These are phyloP conservation scores for Alternaria rosae DNA, from an alignment of 2,329 filamentous ascomycete genomes.

Conservation along the genomic window DNA sequence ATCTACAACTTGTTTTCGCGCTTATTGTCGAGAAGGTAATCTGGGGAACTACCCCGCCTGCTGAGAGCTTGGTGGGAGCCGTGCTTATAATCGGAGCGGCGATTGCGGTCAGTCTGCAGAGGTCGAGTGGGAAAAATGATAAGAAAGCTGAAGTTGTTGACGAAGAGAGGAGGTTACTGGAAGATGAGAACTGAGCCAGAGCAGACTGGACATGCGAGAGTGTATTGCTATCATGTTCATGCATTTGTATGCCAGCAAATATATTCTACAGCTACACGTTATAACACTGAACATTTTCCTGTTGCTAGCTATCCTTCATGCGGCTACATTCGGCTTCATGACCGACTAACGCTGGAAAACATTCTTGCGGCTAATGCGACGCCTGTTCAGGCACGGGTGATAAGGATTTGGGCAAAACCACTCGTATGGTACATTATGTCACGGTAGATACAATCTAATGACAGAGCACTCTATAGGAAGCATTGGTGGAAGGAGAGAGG, in stretches of 20 bases:
- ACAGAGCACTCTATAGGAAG: background rate
- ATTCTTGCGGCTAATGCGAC: background rate
- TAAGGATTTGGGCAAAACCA: background rate
- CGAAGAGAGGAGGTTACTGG: conserved; percentile 34
- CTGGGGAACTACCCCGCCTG: conserved; percentile 50
- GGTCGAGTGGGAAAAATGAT: conserved; percentile 11
- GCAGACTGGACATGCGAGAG: background rate
- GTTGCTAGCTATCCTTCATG: background rate
- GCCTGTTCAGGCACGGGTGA: background rate
- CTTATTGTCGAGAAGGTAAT: conserved; percentile 67
- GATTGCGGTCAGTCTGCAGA: conserved; percentile 37
- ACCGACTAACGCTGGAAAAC: background rate
- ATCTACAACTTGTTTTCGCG: conserved; percentile 72
- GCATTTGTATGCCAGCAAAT: background rate
- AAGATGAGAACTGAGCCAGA: background rate
- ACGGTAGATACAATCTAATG: background rate
- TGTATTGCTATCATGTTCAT: background rate
- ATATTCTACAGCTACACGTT: background rate
- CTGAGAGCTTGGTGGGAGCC: conserved; percentile 35
- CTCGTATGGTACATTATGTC: background rate
- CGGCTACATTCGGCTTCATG: background rate
- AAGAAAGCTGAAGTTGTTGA: conserved; percentile 18
- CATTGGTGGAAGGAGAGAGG: background rate
- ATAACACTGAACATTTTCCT: background rate
- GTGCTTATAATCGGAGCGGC: conserved; percentile 36